phyloP scores from a whole-genome alignment of 768 basidiomycete species.

The Trametes cinnabarina region DNA sequence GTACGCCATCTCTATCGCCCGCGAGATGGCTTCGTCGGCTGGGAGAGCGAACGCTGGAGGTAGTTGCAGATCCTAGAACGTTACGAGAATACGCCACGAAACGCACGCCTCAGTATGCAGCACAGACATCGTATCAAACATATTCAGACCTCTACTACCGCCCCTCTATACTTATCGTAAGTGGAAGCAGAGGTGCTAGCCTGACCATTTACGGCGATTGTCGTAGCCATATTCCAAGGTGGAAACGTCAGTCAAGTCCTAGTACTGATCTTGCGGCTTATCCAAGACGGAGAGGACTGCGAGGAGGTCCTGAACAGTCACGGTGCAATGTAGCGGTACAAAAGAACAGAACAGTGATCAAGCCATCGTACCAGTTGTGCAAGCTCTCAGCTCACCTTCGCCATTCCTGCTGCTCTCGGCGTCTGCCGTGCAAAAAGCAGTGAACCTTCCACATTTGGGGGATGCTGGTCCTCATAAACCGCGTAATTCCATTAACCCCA shows the following conservation, averaged over 20 bases:
- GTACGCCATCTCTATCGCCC: constrained; percentile 84
- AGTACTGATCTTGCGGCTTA: neutral
- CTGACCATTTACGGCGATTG: neutral
- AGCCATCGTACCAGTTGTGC: constrained; percentile 16
- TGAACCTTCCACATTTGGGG: neutral
- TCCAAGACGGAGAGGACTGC: neutral
- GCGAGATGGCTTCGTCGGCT: constrained; percentile 62
- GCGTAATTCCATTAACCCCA: constrained; percentile 14
- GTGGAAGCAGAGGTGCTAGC: constrained; percentile 2
- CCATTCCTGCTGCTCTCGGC: constrained; percentile 3
- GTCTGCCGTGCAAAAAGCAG: neutral
- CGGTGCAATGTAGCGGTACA: neutral
- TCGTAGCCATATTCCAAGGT: neutral
- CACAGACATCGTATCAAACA: neutral
- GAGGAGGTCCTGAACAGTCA: neutral
- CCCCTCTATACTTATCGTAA: constrained; percentile 73
- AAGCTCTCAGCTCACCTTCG: neutral
- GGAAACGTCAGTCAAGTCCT: neutral
- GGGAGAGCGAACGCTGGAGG: constrained; percentile 87
- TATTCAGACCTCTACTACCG: constrained; percentile 76
- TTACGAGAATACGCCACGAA: neutral
- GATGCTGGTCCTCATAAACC: neutral
- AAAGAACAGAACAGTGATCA: constrained; percentile 6
- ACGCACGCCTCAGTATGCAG: neutral
- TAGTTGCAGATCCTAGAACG: constrained; percentile 67